Evolutionary conservation across 805 yeast species (phyloP), one percentile per base, ranked within the genome.

Genomic region (Trichomonascus vanleenenianus): DNA sequence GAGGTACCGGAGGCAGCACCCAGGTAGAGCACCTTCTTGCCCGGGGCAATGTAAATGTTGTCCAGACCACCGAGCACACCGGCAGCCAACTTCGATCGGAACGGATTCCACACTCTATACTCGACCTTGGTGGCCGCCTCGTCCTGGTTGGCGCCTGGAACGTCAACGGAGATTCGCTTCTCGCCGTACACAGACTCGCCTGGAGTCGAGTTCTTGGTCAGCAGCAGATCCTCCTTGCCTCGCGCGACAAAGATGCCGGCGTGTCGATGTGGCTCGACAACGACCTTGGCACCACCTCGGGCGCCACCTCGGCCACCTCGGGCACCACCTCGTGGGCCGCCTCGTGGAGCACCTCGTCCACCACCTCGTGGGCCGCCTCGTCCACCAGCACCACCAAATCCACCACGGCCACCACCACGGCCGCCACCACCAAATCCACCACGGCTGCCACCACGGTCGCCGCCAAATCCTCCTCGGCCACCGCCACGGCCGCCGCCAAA

Each of bases 1-100:
- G 97, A 89, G 45, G 98, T 93, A 77, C 98, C 98, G 47, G 96
- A 87, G 59, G 98, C 98, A 62, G 98, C 98, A 79, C 98, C 98
- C 63, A 93, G 73, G 71, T 93, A 93, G 54, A 93, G 76, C 45
- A 93, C 97, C 76, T 93, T 93, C 75, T 85, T 87, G 65, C 98
- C 98, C 63, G 98, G 98, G 47, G 85, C 94, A 71, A 93, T 85
- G 76, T 88, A 94, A 59, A 93, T 73, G 74, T 93, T 97, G 67
- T 91, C 98, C 59, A 93, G 73, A 84, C 98, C 98, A 74, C 98
- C 98, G 87, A 93, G 85, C 58, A 93, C 86, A 85, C 98, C 98
- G 53, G 98, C 98, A 67, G 98, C 98, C 74, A 93, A 76, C 79
- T 93, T 93, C 50, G 97, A 91, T 82, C 98, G 85, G 85, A 93